Conservation (phyloP, 495 filamentous ascomycete species). For the Amniculicola lignicola region DNA sequence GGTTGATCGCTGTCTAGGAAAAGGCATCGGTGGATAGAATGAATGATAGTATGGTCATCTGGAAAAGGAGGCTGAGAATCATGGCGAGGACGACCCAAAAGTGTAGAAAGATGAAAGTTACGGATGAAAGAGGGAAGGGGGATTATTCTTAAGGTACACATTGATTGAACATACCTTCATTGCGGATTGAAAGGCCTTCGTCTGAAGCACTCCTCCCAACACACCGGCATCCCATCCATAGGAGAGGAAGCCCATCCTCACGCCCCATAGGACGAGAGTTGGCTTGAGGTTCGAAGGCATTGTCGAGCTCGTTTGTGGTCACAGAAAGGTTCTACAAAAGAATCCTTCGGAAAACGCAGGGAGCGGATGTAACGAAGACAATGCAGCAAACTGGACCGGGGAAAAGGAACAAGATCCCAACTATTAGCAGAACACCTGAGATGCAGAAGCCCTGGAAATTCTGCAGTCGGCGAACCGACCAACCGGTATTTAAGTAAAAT, state of each 20-base stretch:
- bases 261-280: conserved; percentile 3
- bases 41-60: background rate
- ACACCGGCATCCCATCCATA: conserved; percentile 24
- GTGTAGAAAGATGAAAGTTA: too few relatives aligned
- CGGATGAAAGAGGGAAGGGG: too few relatives aligned
- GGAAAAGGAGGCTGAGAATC: too few relatives aligned
- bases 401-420: background rate
- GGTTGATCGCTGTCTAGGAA: background rate
- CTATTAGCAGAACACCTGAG: background rate
- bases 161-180: conserved; percentile 12
- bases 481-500: conserved; percentile 3
- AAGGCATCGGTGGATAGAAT: background rate
- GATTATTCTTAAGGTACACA: too few relatives aligned
- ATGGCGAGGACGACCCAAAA: too few relatives aligned
- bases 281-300: conserved; percentile 1
- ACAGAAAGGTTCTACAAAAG: background rate
- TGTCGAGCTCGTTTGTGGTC: background rate
- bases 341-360: background rate
- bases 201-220: conserved; percentile 5
- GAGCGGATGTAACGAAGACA: background rate
- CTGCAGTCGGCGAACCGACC: background rate
- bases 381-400: background rate
- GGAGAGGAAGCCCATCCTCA: conserved; percentile 20
- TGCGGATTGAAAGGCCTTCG: conserved; percentile 1
- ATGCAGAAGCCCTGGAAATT: background rate